Evolutionary conservation across 1,284 basidiomycete species (phyloP).

Genomic region (Coriolopsis trogii): DNA sequence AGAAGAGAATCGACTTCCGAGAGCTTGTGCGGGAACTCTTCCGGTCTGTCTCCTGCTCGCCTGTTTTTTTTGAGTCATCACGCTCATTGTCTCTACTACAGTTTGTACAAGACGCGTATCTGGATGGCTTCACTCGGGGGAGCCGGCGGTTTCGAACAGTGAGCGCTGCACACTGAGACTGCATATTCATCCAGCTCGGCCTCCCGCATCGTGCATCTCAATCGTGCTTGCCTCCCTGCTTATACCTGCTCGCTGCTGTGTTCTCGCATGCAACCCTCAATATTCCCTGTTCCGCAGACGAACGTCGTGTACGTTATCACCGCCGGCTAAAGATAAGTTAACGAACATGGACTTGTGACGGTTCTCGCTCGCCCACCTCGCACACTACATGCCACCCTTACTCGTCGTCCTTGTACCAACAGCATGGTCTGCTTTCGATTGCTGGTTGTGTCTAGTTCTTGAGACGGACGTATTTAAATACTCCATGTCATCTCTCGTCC

Average conservation of each 20-base stretch:
- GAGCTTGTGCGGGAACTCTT: conserved; percentile 94
- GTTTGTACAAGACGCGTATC: conserved; percentile 78
- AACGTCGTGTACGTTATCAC: conserved; percentile 15
- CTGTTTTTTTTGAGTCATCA: not conserved
- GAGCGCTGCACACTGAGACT: not conserved
- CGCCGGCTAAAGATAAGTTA: conserved; percentile 10
- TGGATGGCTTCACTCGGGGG: conserved; percentile 71
- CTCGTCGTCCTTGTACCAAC: conserved; percentile 18
- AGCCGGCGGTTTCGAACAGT: conserved; percentile 31
- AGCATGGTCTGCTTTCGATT: conserved; percentile 20
- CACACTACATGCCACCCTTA: conserved; percentile 6
- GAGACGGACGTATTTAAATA: conserved; percentile 8
- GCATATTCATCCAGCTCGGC: too few relatives aligned
- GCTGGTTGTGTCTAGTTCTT: conserved; percentile 13
- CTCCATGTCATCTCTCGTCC: not conserved
- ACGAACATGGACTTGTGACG: conserved; percentile 4
- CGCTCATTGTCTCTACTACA: conserved; percentile 29
- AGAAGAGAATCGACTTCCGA: conserved; percentile 96
- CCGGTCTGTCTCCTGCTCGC: conserved; percentile 50
- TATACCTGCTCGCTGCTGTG: not conserved
- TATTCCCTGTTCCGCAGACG: not conserved
- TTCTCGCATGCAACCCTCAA: not conserved
- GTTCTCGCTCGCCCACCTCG: not conserved
- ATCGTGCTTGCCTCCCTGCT: not conserved
- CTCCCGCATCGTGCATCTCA: not conserved